These are phyloP conservation scores for Phanerochaete sordida DNA, from an alignment of 768 basidiomycete genomes.

Conservation along the genomic window DNA sequence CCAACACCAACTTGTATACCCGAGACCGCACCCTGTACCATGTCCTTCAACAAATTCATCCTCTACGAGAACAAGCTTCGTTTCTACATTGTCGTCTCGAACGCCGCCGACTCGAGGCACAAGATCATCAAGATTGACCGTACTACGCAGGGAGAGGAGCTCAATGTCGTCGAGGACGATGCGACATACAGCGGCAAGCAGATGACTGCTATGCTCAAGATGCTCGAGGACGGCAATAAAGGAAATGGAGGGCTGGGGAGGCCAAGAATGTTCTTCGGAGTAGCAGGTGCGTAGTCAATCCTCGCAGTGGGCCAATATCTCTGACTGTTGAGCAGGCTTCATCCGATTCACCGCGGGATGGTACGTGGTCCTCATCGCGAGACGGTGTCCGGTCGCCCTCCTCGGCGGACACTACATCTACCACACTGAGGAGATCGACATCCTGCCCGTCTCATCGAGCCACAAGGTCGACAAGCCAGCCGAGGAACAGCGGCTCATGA, in stretches of 20 bases:
- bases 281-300: slow-evolving; percentile 55
- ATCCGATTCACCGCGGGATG: slow-evolving; percentile 93
- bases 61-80: slow-evolving; percentile 90
- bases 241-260: slow-evolving; percentile 82
- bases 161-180: slow-evolving; percentile 82
- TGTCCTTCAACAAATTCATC: slow-evolving; percentile 75
- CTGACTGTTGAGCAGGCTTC: slow-evolving; percentile 56
- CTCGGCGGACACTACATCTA: slow-evolving; percentile 95
- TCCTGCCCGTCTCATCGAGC: slow-evolving; percentile 70
- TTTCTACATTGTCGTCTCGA: slow-evolving; percentile 91
- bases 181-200: slow-evolving; percentile 85
- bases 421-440: slow-evolving; percentile 90
- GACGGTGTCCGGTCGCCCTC: slow-evolving; percentile 88
- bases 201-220: slow-evolving; percentile 87
- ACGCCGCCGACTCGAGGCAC: slow-evolving; percentile 83
- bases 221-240: slow-evolving; percentile 95
- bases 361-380: slow-evolving; percentile 91
- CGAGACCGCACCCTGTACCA: no score
- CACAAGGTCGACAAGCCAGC: slow-evolving; percentile 85
- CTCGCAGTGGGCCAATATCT: not conserved
- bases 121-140: slow-evolving; percentile 93
- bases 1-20: no score
- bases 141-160: slow-evolving; percentile 56
- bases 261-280: slow-evolving; percentile 74
- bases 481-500: slow-evolving; percentile 86